These are phyloP conservation scores for Diphasiastrum complanatum DNA, from an alignment of 83 land plant species.

Conservation along the genomic window DNA sequence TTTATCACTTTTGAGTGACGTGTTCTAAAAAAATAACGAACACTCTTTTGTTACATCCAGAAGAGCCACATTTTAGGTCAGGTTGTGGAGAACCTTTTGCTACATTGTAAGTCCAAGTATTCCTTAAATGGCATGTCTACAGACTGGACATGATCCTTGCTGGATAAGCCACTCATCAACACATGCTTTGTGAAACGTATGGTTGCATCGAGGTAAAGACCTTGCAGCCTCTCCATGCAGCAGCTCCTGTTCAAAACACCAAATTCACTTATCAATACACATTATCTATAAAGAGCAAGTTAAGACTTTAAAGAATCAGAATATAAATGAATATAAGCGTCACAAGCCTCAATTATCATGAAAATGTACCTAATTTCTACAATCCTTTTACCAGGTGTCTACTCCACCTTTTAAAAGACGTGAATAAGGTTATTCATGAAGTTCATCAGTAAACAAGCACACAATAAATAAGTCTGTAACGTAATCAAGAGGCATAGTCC, in stretches of 20 bases:
- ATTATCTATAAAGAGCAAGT: background rate
- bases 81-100: too few species aligned
- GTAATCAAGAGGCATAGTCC: too few species aligned
- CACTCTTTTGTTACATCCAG: too few species aligned
- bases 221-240: slow-evolving; percentile 45
- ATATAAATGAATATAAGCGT: background rate
- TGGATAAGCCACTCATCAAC: slow-evolving; percentile 48
- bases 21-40: too few species aligned
- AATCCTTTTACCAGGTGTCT: background rate
- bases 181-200: slow-evolving; percentile 50
- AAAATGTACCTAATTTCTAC: background rate
- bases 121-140: slow-evolving; percentile 25
- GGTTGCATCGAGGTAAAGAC: slow-evolving; percentile 45
- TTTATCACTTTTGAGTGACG: too few species aligned
- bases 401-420: background rate
- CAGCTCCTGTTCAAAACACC: slow-evolving; percentile 34
- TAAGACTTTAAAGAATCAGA: background rate
- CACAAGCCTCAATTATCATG: background rate
- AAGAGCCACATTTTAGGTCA: too few species aligned
- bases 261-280: background rate
- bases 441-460: too few species aligned
- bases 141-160: slow-evolving; percentile 54
- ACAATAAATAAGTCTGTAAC: too few species aligned
- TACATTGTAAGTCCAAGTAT: background rate
- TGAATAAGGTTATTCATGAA: background rate